These are phyloP conservation scores for Trichophyton schoenleinii DNA, from an alignment of 2,329 filamentous ascomycete species.

Conservation along the genomic window DNA sequence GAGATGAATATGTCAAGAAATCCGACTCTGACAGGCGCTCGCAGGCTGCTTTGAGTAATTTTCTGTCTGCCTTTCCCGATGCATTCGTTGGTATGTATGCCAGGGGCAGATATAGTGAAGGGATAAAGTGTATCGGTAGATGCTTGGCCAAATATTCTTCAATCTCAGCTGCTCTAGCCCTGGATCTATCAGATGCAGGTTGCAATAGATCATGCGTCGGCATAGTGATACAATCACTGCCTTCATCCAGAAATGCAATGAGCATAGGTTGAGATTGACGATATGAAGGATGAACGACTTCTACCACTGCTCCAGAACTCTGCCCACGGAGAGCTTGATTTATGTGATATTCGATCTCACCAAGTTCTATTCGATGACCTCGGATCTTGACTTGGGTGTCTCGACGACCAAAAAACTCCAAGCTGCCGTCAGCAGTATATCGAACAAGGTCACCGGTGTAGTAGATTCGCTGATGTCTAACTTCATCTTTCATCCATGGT, in stretches of 20 bases:
- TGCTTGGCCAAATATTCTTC: neutral
- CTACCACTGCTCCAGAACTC: neutral
- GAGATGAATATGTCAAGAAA: neutral
- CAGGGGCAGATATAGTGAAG: constrained; percentile 24
- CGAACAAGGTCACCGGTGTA: constrained; percentile 15
- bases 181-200: neutral
- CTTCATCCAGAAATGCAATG: neutral
- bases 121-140: constrained; percentile 26
- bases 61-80: constrained; percentile 26
- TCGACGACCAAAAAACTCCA: constrained; percentile 16
- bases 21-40: neutral
- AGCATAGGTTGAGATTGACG: neutral
- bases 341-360: constrained; percentile 57
- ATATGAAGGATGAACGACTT: neutral
- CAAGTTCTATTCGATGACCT: constrained; percentile 71
- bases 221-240: neutral
- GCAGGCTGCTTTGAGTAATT: constrained; percentile 12
- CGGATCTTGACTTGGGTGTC: constrained; percentile 63
- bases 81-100: constrained; percentile 16
- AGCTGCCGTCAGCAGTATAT: constrained; percentile 12
- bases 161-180: neutral
- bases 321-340: neutral
- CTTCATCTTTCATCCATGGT: constrained; percentile 4
- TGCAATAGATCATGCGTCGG: constrained; percentile 27
- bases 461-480: neutral